Evolutionary conservation across 192 early-diverging fungal species (phyloP).

Genomic region (Rhizophlyctis rosea): DNA sequence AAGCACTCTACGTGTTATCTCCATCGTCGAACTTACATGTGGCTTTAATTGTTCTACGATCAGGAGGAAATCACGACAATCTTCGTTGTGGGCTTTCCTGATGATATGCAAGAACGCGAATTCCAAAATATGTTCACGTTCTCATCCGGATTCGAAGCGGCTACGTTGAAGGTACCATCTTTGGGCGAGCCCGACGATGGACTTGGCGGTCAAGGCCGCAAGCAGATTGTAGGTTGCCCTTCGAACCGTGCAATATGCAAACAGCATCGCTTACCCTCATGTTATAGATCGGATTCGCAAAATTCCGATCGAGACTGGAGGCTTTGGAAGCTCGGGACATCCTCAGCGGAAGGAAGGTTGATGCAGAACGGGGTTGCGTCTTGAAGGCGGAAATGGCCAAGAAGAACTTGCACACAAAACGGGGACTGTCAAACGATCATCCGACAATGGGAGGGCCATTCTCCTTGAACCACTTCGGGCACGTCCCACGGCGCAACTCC

Average conservation of each 20-base stretch:
- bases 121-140: constrained; percentile 99
- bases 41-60: not conserved
- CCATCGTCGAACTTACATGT: not conserved
- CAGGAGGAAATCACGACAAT: constrained; percentile 97
- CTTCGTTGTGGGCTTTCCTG: constrained; percentile 98
- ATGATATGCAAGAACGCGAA: constrained; percentile 98
- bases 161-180: constrained; percentile 79
- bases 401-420: constrained; percentile 94
- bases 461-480: constrained; percentile 18
- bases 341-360: constrained; percentile 87
- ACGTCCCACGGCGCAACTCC: constrained; percentile 23
- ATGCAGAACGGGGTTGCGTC: constrained; percentile 75
- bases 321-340: constrained; percentile 90
- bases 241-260: not conserved
- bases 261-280: constrained; percentile 3
- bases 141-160: constrained; percentile 94
- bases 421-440: constrained; percentile 50
- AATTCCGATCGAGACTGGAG: constrained; percentile 87
- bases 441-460: constrained; percentile 2
- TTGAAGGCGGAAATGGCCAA: constrained; percentile 99
- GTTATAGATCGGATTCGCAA: constrained; percentile 94
- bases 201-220: constrained; percentile 5
- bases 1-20: too few relatives aligned
- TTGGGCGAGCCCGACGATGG: constrained; percentile 24
- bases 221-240: constrained; percentile 22